Base-by-base conservation (phyloP, 2,329 filamentous ascomycete species). In the Pyrenophora teres region DNA sequence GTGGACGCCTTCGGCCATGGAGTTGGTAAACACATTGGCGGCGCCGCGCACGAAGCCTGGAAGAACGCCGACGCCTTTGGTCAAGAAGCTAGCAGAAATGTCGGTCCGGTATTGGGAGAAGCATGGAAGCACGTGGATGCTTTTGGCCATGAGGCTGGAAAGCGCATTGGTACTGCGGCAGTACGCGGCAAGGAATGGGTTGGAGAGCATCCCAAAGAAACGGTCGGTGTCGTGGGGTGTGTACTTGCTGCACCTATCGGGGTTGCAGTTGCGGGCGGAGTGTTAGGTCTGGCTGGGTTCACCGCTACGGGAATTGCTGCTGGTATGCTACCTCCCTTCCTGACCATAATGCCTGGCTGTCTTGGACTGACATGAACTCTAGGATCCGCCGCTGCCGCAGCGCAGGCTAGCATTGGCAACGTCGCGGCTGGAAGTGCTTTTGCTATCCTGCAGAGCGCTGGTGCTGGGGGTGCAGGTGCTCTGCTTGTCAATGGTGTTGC, bases 391-490 rank as follows among this genome's bases (percentile, higher is more conserved):
- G 62, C 63, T 18, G 59, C 60, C 6, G 37, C 18, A 3, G 33
- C 19, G 12, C 62, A 67, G 21, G 36, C 62, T 12, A 31, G 40
- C 2, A 53, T 60, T 6, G 62, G 59, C 2, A 48, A 43, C n/a
- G 56, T 64, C 7, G 53, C 46, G 16, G 52, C 57, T 32, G 50
- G 52, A 5, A 60, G 60, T 21, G 16, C 45, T 0, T 65, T 65
- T 40, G 54, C 61, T 0, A 30, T 59, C 18, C 45, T 64, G 5
- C 60, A 64, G 35, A 64, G 62, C 40, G 62, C 64, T 15, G 57
- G 41, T 19, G 51, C 52, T n/a, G 62, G 59, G 2, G 62, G 62
- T 3, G 38, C 37, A 10, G 54, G 56, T 1, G 35, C 46, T 15
- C 38, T 25, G 8, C n/a, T 57, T 25, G 54, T 64, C 8, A 57